Evolutionary conservation across 768 basidiomycete genomes (phyloP), one percentile per base, ranked within the genome.

Genomic region (Boletus pseudopeckii): DNA sequence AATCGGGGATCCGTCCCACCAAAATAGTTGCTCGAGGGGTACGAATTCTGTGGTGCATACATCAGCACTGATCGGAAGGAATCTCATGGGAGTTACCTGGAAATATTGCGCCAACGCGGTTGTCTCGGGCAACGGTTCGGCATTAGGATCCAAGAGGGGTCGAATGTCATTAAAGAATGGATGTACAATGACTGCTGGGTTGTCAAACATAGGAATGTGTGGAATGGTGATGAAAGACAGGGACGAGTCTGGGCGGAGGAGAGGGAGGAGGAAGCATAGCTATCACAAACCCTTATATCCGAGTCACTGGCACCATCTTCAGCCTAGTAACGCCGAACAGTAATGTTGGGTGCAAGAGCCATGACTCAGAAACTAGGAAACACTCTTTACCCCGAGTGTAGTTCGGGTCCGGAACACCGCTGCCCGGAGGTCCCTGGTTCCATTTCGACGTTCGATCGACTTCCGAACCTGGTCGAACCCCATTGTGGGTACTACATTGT

Each of bases 261-360:
- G 7, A 33, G 9, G 40, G 37, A 20, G 13, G 28, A 48, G 7
- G 17, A 22, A 37, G 17, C 8, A 41, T 24, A 1, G 9, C 3
- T 13, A 37, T 32, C 10, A 40, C 30, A 20, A 42, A 28, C 22
- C 10, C 17, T 49, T 63, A 61, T 52, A 59, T 44, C 13, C 33
- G n/a, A 18, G n/a, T 15, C 11, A 14, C n/a, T 20, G 7, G 38
- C 11, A 32, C 20, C 28, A 18, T 18, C 45, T 24, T 38, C 15
- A 22, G 17, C 9, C n/a, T 10, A 28, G 15, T 20, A 14, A 22
- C 22, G 15, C 46, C 28, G n/a, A 48, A 37, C 7, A 15, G 50
- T 17, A 4, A 17, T 33, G 43, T 28, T 42, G 14, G 18, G 45
- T n/a, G 44, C 36, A 55, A 7, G 52, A 32, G 43, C 17, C 28